Evolutionary conservation across 331 rosid species (phyloP), one percentile per base, ranked within the genome.

Genomic region (Quercus tomentella): DNA sequence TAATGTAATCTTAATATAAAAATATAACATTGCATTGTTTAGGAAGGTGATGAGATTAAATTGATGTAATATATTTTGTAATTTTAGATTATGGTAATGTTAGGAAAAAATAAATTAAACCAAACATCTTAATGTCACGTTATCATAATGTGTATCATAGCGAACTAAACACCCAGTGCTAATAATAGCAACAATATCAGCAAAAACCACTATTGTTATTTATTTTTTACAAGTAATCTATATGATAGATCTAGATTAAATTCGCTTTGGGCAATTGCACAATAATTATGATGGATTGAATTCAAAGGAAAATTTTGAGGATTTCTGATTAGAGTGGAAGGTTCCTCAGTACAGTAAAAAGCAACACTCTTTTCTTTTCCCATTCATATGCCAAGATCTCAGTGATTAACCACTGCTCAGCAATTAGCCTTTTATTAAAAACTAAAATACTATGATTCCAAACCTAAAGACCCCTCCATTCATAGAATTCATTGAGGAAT

Each of bases 381-480:
- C 45, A 41, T 41, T n/a, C 72, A 67, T 35, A 30, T 33, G 17
- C 51, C 72, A 20, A 66, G 51, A 22, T 66, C 21, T 43, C 45
- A 41, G 72, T 66, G 16, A 30, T 15, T 14, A 28, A 63, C 70
- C 70, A 63, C 41, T 28, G 45, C 17, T 22, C 23, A 6, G n/a
- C 72, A 33, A 31, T 18, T 31, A 18, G 9, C 22, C 49, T 67
- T 67, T 20, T 20, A 67, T 33, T 20, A 67, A 33, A 31, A 28
- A 43, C 60, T 18, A 15, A 41, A 41, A 70, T 3, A 72, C 8
- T 72, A 55, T 30, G 60, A 67, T 25, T 28, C 35, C 20, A 67
- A 77, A 76, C 87, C 77, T 51, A 71, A 77, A 73, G 62, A 77
- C 73, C 82, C 87, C 82, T 68, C 82, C 58, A 79, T 7, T 45